Conservation (phyloP, 2,329 filamentous ascomycete genomes). For the Colletotrichum sp. region DNA sequence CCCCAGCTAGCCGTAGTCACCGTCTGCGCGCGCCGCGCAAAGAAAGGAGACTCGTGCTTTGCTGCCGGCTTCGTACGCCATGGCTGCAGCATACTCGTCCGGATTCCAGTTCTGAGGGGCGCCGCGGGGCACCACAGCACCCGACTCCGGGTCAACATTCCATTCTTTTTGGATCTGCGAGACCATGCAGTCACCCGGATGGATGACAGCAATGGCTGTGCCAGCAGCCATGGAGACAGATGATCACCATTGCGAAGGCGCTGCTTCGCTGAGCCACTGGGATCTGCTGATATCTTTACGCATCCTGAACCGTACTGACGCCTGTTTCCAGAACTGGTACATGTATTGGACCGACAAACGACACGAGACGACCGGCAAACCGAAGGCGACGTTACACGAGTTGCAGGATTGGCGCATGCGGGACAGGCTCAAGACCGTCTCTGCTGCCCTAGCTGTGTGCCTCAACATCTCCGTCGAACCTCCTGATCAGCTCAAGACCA, state of each 20-base stretch:
- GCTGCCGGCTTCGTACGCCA: background rate
- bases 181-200: background rate
- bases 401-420: slow-evolving; percentile 97
- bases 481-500: slow-evolving; percentile 95
- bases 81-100: background rate
- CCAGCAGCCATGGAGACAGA: background rate
- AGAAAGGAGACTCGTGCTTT: background rate
- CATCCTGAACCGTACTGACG: slow-evolving; percentile 17
- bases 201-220: background rate
- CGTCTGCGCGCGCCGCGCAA: background rate
- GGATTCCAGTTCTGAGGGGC: background rate
- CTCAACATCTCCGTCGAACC: slow-evolving; percentile 98
- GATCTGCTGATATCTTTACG: background rate
- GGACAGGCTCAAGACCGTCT: slow-evolving; percentile 95
- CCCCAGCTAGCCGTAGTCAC: background rate
- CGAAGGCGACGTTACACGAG: slow-evolving; percentile 68
- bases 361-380: slow-evolving; percentile 91
- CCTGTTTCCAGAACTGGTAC: slow-evolving; percentile 81
- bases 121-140: background rate
- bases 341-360: slow-evolving; percentile 99
- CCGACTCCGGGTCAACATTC: background rate
- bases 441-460: slow-evolving; percentile 90
- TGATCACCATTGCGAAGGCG: background rate
- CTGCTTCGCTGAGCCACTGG: background rate
- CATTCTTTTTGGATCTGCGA: background rate